A percentile compares a stretch with the other conserved stretches of the same genome.
These are phyloP conservation scores for Pyrus communis DNA, from an alignment of 306 rosid genomes.

Conservation along the genomic window DNA sequence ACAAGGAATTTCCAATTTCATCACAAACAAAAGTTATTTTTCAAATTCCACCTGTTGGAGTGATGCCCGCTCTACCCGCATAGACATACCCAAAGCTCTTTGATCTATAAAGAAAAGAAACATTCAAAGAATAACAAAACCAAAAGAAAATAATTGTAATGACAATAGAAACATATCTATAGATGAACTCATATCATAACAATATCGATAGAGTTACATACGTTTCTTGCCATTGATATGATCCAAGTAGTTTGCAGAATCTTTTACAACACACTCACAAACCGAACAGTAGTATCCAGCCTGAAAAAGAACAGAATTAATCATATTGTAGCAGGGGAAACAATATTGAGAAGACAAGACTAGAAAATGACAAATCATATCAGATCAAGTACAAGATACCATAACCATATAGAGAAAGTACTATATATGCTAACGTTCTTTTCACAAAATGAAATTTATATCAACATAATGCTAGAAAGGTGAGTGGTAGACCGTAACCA, in stretches of 20 bases:
- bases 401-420: neutral
- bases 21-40: constrained; percentile 1
- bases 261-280: constrained; percentile 98
- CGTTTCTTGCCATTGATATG: constrained; percentile 99
- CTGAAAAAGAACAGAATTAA: constrained; percentile 35
- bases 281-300: constrained; percentile 94
- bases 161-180: neutral
- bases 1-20: neutral
- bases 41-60: constrained; percentile 59
- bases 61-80: constrained; percentile 94
- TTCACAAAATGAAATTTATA: neutral
- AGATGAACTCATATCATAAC: neutral
- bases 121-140: constrained; percentile 11
- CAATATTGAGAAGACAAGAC: neutral
- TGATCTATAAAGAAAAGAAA: constrained; percentile 49
- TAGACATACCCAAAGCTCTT: constrained; percentile 98
- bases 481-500: neutral
- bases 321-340: constrained; percentile 4
- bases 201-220: constrained; percentile 28
- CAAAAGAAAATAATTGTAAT: neutral
- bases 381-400: neutral
- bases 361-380: neutral
- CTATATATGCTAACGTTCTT: neutral
- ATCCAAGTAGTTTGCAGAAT: constrained; percentile 97
- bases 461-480: neutral